Percentiles rank a stretch among this genome's conserved stretches.
These are phyloP conservation scores for Leccinum fibrillosum DNA, from an alignment of 768 basidiomycete genomes.

Conservation along the genomic window DNA sequence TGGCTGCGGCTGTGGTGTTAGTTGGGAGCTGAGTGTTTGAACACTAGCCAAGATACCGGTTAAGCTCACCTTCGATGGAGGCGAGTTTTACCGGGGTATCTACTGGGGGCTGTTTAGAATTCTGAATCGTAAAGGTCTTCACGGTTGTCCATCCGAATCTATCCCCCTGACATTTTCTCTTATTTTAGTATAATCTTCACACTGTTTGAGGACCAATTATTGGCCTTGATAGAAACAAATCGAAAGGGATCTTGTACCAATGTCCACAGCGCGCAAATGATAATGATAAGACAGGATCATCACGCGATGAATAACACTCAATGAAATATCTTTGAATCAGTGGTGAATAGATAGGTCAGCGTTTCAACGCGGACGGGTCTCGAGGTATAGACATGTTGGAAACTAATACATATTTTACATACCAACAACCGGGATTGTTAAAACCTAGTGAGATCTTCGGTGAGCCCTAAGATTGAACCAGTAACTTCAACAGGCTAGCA, in stretches of 20 bases:
- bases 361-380: background rate
- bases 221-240: background rate
- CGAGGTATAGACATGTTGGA: background rate
- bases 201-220: background rate
- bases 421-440: background rate
- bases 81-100: background rate
- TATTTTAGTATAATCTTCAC: background rate
- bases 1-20: slow-evolving; percentile 94
- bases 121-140: background rate
- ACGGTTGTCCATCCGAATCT: background rate
- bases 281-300: no score
- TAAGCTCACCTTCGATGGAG: background rate
- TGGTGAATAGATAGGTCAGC: background rate
- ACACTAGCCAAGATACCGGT: background rate
- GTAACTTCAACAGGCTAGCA: slow-evolving; percentile 1
- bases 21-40: slow-evolving; percentile 56
- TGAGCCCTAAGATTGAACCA: background rate
- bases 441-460: background rate
- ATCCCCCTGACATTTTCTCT: background rate
- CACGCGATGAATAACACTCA: background rate
- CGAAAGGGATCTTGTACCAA: background rate
- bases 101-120: background rate
- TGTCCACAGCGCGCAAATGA: background rate
- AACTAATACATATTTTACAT: background rate
- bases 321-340: background rate